These are phyloP conservation scores for Cladorrhinum samala DNA, from an alignment of 495 filamentous ascomycete species.

Conservation along the genomic window DNA sequence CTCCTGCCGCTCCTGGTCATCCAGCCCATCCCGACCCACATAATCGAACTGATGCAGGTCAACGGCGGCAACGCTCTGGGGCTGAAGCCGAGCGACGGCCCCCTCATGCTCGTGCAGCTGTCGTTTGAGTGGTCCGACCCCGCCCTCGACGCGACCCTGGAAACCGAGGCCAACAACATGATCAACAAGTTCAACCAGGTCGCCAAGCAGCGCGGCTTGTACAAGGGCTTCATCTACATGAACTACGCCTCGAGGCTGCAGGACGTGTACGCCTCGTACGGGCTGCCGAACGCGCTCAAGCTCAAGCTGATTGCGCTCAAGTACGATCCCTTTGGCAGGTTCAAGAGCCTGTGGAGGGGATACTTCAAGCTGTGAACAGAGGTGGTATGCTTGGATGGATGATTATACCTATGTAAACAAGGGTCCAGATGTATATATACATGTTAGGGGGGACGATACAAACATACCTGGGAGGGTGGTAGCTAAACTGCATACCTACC, in stretches of 20 bases:
- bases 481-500: too few relatives aligned
- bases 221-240: conserved; percentile 53
- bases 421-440: too few relatives aligned
- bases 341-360: conserved; percentile 36
- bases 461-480: too few relatives aligned
- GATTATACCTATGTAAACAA: too few relatives aligned
- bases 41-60: conserved; percentile 21
- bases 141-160: conserved; percentile 22
- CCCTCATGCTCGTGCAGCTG: conserved; percentile 18
- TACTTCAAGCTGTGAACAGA: conserved; percentile 35
- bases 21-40: conserved; percentile 21
- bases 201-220: conserved; percentile 36
- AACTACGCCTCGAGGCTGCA: conserved; percentile 42
- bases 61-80: conserved; percentile 30
- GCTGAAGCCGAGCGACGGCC: conserved; percentile 19
- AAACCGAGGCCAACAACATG: conserved; percentile 22
- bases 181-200: conserved; percentile 28
- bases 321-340: conserved; percentile 39
- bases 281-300: conserved; percentile 26
- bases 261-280: conserved; percentile 40
- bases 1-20: conserved; percentile 13
- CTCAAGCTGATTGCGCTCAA: conserved; percentile 33
- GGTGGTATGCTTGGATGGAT: too few relatives aligned
- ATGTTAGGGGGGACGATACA: too few relatives aligned
- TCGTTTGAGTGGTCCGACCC: conserved; percentile 10